Evolutionary conservation across 257 asterid genomes (phyloP), one percentile per base, ranked within the genome.

Genomic region (Euphrasia confusa): DNA sequence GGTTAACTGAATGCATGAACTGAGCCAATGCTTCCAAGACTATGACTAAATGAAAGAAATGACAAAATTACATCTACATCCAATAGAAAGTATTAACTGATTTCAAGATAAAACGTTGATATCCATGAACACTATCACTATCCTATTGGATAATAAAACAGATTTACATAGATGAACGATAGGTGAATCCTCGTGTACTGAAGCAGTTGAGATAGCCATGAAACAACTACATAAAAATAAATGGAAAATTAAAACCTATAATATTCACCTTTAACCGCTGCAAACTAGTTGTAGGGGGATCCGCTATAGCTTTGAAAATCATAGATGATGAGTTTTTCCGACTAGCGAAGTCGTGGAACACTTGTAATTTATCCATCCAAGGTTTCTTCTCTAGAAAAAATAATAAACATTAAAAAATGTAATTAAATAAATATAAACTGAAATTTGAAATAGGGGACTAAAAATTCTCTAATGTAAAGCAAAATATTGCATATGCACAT

Each of bases 211-310:
- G 44, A 17, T 17, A n/a, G 3, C 56, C 59, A 11, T 56, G 35
- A 26, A 48, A 37, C 61, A 55, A 48, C 50, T 18, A 30, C 27
- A 54, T 11, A 37, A 56, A 37, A 55, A 9, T 18, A 61, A 71
- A 69, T 18, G 42, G 12, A 71, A 65, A 50, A 64, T 3, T 11
- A 13, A 45, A 45, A 45, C 35, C 61, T 65, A n/a, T 10, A 14
- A 61, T 4, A 54, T 66, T 72, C 68, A 89, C 96, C 93, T 91
- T 91, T 49, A 92, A 74, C 62, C 96, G 96, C 75, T 92, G 99
- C 79, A 92, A 81, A 76, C 95, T 92, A 63, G 99, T 92, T 15
- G 99, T 92, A 35, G 99, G 99, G 27, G 99, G 99, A 60, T 92
- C 99, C 9, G 99, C 97, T 60, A 78, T 74, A 72, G 98, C 97